Evolutionary conservation across 2,329 filamentous ascomycete genomes (phyloP).

Genomic region (Ilyonectria sp.): DNA sequence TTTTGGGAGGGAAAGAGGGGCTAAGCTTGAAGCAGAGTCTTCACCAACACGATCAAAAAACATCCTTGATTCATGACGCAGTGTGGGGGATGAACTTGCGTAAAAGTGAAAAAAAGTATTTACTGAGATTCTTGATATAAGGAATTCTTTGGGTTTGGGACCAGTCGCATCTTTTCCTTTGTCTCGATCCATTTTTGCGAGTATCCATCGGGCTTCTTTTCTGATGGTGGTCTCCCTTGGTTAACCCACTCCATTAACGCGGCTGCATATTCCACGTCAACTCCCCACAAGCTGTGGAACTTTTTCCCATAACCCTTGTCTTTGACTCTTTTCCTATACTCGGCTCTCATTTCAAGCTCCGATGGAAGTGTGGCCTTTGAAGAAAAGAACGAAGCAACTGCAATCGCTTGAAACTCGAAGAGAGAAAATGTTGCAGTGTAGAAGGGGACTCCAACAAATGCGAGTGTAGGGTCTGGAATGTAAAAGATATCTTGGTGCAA

Average conservation of each 20-base stretch:
- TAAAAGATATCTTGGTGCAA: slow-evolving; percentile 80
- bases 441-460: slow-evolving; percentile 76
- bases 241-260: slow-evolving; percentile 4
- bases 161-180: slow-evolving; percentile 1
- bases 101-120: too few relatives aligned
- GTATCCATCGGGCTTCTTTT: not conserved
- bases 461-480: slow-evolving; percentile 74
- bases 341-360: not conserved
- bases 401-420: slow-evolving; percentile 78
- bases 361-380: slow-evolving; percentile 55
- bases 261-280: slow-evolving; percentile 2
- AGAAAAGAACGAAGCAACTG: slow-evolving; percentile 69
- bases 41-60: too few relatives aligned
- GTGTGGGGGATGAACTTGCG: too few relatives aligned
- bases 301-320: slow-evolving; percentile 4
- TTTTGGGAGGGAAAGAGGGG: too few relatives aligned
- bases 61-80: too few relatives aligned
- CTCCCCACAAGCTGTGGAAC: slow-evolving; percentile 1
- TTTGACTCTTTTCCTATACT: slow-evolving; percentile 33
- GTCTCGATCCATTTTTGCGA: slow-evolving; percentile 1
- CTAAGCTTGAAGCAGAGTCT: too few relatives aligned
- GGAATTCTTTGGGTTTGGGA: slow-evolving; percentile 2
- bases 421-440: slow-evolving; percentile 77
- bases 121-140: not conserved
- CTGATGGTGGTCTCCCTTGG: not conserved